Evolutionary conservation across 306 rosid species (phyloP).

Genomic region (Comarum palustre): DNA sequence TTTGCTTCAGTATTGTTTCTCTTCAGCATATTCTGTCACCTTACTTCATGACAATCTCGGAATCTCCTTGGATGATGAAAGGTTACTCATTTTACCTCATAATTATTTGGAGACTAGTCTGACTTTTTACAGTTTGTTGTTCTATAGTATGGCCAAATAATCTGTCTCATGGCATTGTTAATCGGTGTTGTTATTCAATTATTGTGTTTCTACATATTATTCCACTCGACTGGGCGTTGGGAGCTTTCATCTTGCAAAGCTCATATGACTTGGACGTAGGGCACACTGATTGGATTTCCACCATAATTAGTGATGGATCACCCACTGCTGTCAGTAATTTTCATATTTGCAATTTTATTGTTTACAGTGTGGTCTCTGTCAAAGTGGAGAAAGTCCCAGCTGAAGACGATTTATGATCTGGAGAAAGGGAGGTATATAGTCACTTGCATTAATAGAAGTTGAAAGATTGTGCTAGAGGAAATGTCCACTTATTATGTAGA

Average conservation of each 20-base stretch:
- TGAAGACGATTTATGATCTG: slow-evolving; percentile 84
- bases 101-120: not conserved
- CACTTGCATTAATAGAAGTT: slow-evolving; percentile 54
- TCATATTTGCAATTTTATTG: slow-evolving; percentile 53
- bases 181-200: not conserved
- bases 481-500: slow-evolving; percentile 18
- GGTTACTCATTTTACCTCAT: slow-evolving; percentile 39
- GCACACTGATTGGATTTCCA: slow-evolving; percentile 48
- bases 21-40: slow-evolving; percentile 90
- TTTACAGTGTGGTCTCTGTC: slow-evolving; percentile 80
- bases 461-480: slow-evolving; percentile 24
- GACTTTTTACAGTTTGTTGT: not conserved
- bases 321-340: slow-evolving; percentile 54
- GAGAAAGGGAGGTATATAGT: slow-evolving; percentile 87
- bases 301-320: slow-evolving; percentile 46
- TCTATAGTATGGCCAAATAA: not conserved
- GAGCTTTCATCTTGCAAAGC: slow-evolving; percentile 91
- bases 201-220: not conserved
- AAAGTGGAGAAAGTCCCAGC: slow-evolving; percentile 81
- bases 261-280: slow-evolving; percentile 41
- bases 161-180: not conserved
- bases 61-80: slow-evolving; percentile 69
- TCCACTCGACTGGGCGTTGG: slow-evolving; percentile 98
- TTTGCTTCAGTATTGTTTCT: slow-evolving; percentile 82
- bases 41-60: slow-evolving; percentile 95